phyloP scores from a whole-genome alignment of 805 yeast species.

The Starmerella apis region DNA sequence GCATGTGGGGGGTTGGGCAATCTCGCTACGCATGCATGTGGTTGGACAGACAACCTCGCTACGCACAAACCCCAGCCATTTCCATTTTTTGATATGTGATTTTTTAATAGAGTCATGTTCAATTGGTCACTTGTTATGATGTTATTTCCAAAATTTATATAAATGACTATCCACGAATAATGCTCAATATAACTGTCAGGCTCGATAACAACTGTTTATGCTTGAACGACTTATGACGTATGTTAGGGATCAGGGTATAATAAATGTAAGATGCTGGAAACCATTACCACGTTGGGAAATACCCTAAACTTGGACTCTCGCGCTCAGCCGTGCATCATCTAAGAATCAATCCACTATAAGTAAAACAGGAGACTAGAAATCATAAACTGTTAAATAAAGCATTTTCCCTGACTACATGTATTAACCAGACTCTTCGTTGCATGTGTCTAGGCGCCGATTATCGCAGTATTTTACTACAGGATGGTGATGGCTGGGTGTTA shows the following conservation, averaged over 20 bases:
- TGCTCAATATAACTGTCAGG: not conserved
- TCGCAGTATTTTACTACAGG: no score
- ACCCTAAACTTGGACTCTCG: not conserved
- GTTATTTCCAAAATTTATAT: no score
- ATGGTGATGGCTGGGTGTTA: not conserved
- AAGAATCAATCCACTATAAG: no score
- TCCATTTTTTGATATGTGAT: not conserved
- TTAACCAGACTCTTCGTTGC: no score
- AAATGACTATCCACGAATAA: no score
- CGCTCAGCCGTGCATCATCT: no score
- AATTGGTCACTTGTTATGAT: no score
- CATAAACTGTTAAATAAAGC: no score
- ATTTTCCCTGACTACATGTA: no score
- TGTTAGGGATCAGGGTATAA: not conserved
- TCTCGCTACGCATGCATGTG: not conserved
- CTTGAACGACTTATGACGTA: not conserved
- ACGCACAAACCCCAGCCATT: conserved; percentile 6
- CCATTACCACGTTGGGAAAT: not conserved
- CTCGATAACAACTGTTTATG: no score
- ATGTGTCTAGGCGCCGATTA: no score
- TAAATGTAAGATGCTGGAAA: not conserved
- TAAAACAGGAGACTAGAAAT: no score
- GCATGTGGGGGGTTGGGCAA: not conserved
- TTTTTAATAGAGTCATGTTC: not conserved
- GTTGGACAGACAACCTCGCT: not conserved